Evolutionary conservation across 2,329 filamentous ascomycete species (phyloP).

Genomic region (Sporothrix luriei): DNA sequence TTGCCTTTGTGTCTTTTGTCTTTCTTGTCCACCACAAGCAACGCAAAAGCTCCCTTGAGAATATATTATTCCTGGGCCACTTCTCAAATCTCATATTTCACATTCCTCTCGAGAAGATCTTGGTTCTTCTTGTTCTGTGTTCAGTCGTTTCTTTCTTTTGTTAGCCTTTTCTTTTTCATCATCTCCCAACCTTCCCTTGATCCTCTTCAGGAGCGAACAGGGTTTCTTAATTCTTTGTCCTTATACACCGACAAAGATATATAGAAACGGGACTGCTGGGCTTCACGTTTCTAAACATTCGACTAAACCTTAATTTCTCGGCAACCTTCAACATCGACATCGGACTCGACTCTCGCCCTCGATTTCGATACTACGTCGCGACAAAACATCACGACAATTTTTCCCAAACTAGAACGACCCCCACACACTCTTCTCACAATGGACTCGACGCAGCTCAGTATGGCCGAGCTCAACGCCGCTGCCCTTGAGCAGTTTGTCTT

Average conservation of each 20-base stretch:
- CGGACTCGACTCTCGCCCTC: background rate
- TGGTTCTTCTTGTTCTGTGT: constrained; percentile 22
- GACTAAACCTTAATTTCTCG: constrained; percentile 24
- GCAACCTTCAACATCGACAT: constrained; percentile 18
- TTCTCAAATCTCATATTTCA: constrained; percentile 14
- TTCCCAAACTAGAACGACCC: no score
- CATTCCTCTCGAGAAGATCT: constrained; percentile 33
- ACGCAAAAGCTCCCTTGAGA: constrained; percentile 31
- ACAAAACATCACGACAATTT: constrained; percentile 19
- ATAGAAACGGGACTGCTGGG: constrained; percentile 23
- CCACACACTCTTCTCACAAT: constrained; percentile 43
- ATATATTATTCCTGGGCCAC: constrained; percentile 37
- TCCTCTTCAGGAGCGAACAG: background rate
- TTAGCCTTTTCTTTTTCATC: constrained; percentile 11
- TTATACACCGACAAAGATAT: constrained; percentile 11
- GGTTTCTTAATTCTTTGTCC: background rate
- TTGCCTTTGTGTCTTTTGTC: constrained; percentile 18
- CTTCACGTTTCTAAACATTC: constrained; percentile 9
- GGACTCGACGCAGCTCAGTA: constrained; percentile 52
- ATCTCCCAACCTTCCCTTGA: background rate
- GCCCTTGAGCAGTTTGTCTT: constrained; percentile 82
- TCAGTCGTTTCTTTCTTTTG: constrained; percentile 13
- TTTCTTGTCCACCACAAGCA: constrained; percentile 32
- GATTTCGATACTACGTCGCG: constrained; percentile 6
- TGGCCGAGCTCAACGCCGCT: constrained; percentile 66